Conservation (phyloP, 2,329 filamentous ascomycete genomes). For the Zelopaecilomyces penicillatus region DNA sequence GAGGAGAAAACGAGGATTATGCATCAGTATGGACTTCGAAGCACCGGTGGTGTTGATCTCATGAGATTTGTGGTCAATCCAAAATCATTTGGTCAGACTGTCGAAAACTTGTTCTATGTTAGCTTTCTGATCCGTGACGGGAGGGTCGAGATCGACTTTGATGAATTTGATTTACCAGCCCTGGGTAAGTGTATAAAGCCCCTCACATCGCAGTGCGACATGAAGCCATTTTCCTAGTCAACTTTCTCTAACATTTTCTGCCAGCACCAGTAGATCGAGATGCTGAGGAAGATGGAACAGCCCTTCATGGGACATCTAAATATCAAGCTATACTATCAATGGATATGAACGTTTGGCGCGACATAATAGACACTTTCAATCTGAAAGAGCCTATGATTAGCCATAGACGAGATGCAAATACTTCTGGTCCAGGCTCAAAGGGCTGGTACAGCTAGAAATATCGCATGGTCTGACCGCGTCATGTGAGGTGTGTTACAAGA, state of each 20-base stretch:
- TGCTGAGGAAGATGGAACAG: slow-evolving; percentile 37
- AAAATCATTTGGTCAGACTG: slow-evolving; percentile 80
- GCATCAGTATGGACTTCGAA: slow-evolving; percentile 55
- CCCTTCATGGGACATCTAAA: slow-evolving; percentile 49
- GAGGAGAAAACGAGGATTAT: slow-evolving; percentile 46
- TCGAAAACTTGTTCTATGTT: slow-evolving; percentile 95
- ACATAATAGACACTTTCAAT: slow-evolving; percentile 66
- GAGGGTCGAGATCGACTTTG: slow-evolving; percentile 62
- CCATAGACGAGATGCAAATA: slow-evolving; percentile 58
- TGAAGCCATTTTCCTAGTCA: not conserved
- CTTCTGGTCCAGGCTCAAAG: slow-evolving; percentile 42
- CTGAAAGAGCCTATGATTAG: slow-evolving; percentile 77
- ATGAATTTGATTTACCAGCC: slow-evolving; percentile 67
- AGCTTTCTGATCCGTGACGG: slow-evolving; percentile 91
- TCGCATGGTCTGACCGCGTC: no score
- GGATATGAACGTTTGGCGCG: slow-evolving; percentile 75
- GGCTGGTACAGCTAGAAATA: slow-evolving; percentile 62
- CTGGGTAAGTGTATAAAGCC: no score
- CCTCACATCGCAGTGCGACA: slow-evolving; percentile 14
- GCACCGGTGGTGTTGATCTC: slow-evolving; percentile 64
- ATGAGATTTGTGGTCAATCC: slow-evolving; percentile 90
- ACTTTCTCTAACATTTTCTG: slow-evolving; percentile 6
- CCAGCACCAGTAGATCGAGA: slow-evolving; percentile 31
- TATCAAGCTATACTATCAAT: slow-evolving; percentile 85
- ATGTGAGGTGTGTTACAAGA: not conserved